phyloP scores from a whole-genome alignment of 192 early-diverging fungal genomes.

The Geranomyces michiganensis region DNA sequence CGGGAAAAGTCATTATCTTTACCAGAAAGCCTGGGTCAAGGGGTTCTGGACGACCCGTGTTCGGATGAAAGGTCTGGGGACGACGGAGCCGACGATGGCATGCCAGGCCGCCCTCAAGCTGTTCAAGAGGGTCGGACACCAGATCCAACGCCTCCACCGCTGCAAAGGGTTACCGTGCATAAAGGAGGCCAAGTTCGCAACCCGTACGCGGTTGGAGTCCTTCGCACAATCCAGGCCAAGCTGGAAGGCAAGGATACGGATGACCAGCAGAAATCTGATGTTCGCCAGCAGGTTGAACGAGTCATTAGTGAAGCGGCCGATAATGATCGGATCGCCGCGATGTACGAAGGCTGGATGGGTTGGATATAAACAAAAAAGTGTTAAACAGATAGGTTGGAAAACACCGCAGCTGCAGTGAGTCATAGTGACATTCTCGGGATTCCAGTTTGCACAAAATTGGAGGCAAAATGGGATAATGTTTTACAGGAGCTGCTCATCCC shows the following conservation, averaged over 20 bases:
- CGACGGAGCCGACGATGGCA: neutral
- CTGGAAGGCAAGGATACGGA: conserved; percentile 67
- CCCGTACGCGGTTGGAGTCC: conserved; percentile 63
- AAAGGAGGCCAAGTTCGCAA: conserved; percentile 44
- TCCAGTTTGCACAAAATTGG: no score
- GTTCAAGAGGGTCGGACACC: neutral
- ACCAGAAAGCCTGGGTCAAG: neutral
- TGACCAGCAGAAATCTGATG: conserved; percentile 50
- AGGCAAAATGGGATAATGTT: no score
- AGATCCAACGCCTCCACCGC: neutral
- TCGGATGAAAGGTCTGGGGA: neutral
- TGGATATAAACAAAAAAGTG: conserved; percentile 65
- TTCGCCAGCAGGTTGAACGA: conserved; percentile 68
- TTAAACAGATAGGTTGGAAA: no score
- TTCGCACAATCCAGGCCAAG: conserved; percentile 64
- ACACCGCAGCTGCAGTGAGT: no score
- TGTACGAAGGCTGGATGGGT: conserved; percentile 90
- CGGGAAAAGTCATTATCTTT: neutral
- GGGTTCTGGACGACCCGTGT: neutral
- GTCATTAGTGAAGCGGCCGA: conserved; percentile 70
- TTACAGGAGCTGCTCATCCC: no score
- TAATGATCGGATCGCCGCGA: conserved; percentile 68
- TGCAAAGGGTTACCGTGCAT: neutral
- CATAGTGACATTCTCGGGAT: no score
- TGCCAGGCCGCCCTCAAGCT: neutral